These are phyloP conservation scores for Cyamopsis tetragonoloba DNA, from an alignment of 306 rosid genomes.

Conservation along the genomic window DNA sequence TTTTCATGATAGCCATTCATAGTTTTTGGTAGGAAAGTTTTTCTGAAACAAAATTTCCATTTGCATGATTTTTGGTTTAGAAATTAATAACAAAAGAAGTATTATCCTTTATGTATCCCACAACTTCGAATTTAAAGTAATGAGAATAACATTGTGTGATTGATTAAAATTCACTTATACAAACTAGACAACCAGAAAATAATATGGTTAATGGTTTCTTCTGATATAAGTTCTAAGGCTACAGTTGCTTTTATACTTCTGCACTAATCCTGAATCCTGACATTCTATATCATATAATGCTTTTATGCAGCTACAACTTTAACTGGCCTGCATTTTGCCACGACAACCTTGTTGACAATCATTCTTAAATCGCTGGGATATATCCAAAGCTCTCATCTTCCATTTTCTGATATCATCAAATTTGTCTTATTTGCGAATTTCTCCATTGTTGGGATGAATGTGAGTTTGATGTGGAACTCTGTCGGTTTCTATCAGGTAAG, in stretches of 20 bases:
- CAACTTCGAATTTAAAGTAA: slow-evolving; percentile 6
- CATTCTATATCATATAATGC: slow-evolving; percentile 22
- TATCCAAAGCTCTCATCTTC: slow-evolving; percentile 64
- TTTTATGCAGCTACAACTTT: slow-evolving; percentile 72
- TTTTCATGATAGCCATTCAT: background rate
- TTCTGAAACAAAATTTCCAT: background rate
- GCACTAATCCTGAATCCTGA: slow-evolving; percentile 14
- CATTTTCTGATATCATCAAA: slow-evolving; percentile 61
- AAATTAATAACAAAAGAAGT: background rate
- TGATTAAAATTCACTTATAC: slow-evolving; percentile 7
- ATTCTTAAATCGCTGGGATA: slow-evolving; percentile 66
- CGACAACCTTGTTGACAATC: slow-evolving; percentile 68
- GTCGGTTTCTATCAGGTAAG: slow-evolving; percentile 87
- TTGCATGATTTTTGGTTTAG: slow-evolving; percentile 18
- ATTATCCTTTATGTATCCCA: background rate
- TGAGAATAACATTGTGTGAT: slow-evolving; percentile 12
- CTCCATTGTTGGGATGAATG: slow-evolving; percentile 88
- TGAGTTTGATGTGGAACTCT: slow-evolving; percentile 92
- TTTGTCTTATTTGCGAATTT: slow-evolving; percentile 80
- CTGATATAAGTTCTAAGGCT: slow-evolving; percentile 8
- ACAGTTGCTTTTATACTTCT: slow-evolving; percentile 18
- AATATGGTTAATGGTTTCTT: slow-evolving; percentile 20
- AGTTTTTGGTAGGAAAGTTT: background rate
- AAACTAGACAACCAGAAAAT: background rate
- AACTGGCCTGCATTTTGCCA: slow-evolving; percentile 81